Evolutionary conservation across 176 grass and related monocot species (phyloP), one percentile per base, ranked within the genome.

Genomic region (Metroxylon sagu): DNA sequence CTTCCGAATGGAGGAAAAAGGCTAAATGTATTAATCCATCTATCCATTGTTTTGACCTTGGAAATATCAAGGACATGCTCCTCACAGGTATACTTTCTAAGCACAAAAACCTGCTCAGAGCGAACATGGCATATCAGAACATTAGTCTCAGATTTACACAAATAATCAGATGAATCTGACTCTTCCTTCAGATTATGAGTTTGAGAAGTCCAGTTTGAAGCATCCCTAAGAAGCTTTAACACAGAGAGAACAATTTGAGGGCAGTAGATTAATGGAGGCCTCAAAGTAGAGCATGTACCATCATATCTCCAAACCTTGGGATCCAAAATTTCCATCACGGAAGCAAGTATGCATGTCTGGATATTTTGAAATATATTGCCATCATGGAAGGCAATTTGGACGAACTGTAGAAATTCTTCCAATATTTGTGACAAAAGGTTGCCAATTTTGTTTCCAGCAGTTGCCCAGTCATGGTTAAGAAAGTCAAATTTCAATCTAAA

Each of bases 11-110:
- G 49, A 97, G 92, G 55, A 90, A 97, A 50, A 66, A 80, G 16
- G 77, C 71, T 25, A 97, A 77, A 85, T 97, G 83, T 53, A 97
- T 70, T 52, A 97, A 82, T 71, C 79, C 55, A 75, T 90, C 88
- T 30, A 97, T 49, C 92, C 92, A 97, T 80, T 97, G 72, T 56
- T 82, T 75, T 71, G 76, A 72, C 19, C 15, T 16, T 71, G 92
- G 92, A 65, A 91, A 97, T 79, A 97, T 69, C 28, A 88, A 52
- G 25, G 61, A 55, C 61, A 75, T 83, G 82, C 60, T 91, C 81
- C 50, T 91, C 81, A 28, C 30, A 75, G 69, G 83, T 78, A 64
- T 74, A 80, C 69, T 87, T 91, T 65, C 77, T 71, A 19, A 83
- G 54, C 69, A 97, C 71, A 77, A 56, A 61, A 71, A 91, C 66